Percentiles rank a stretch among this genome's conserved stretches.
Evolutionary conservation across 2,329 filamentous ascomycete genomes (phyloP).

Genomic region (Basipetospora chlamydospora): DNA sequence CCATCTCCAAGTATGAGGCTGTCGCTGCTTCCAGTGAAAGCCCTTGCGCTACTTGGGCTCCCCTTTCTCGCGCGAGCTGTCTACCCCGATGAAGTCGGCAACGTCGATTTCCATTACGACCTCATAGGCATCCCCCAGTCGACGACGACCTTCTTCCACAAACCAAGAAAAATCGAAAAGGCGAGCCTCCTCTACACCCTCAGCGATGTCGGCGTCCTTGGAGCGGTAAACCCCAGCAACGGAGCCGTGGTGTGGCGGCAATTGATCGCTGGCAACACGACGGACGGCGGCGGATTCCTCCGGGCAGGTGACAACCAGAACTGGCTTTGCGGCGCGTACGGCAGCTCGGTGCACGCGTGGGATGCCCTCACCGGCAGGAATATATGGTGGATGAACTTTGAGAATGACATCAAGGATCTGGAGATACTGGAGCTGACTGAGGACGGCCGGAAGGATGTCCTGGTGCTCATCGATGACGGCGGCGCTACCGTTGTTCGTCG

Average conservation of each 20-base stretch:
- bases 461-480: slow-evolving; percentile 51
- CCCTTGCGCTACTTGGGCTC: slow-evolving; percentile 19
- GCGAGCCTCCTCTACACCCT: slow-evolving; percentile 85
- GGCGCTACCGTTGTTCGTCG: slow-evolving; percentile 48
- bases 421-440: slow-evolving; percentile 64
- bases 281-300: slow-evolving; percentile 36
- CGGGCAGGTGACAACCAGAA: slow-evolving; percentile 67
- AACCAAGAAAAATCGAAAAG: slow-evolving; percentile 64
- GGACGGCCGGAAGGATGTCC: slow-evolving; percentile 49
- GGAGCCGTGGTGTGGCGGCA: slow-evolving; percentile 82
- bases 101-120: slow-evolving; percentile 85
- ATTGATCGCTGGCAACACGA: slow-evolving; percentile 39
- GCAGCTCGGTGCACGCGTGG: slow-evolving; percentile 62
- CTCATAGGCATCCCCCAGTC: slow-evolving; percentile 71
- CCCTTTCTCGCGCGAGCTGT: slow-evolving; percentile 43
- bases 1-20: slow-evolving; percentile 9
- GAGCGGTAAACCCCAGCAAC: slow-evolving; percentile 77
- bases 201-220: slow-evolving; percentile 69
- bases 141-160: slow-evolving; percentile 89
- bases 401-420: slow-evolving; percentile 48
- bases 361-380: slow-evolving; percentile 68
- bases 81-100: slow-evolving; percentile 79
- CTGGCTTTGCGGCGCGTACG: slow-evolving; percentile 60
- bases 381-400: slow-evolving; percentile 55
- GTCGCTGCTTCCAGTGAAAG: slow-evolving; percentile 8